phyloP scores from a whole-genome alignment of 148 eudicot species.

The Vaccinium darrowii region DNA sequence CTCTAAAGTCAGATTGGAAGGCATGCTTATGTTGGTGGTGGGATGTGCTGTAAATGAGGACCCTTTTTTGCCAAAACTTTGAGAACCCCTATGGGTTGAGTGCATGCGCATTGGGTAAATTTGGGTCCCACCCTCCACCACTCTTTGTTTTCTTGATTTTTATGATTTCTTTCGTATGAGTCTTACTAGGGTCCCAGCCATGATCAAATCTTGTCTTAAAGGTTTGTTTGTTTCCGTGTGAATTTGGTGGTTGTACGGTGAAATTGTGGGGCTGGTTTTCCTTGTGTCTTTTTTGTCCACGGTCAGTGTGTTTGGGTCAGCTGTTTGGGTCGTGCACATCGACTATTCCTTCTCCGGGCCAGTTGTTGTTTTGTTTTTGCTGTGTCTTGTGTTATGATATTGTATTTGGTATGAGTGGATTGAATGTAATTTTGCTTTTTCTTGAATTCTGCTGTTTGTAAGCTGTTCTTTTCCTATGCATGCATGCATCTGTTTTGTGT shows the following conservation, averaged over 20 bases:
- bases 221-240: conserved; percentile 14
- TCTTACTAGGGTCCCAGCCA: conserved; percentile 9
- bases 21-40: conserved; percentile 39
- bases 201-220: conserved; percentile 15
- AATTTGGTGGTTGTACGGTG: conserved; percentile 6
- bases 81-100: conserved; percentile 25
- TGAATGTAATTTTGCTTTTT: not conserved
- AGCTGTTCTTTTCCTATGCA: not conserved
- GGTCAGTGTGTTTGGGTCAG: too few species aligned
- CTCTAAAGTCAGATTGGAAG: conserved; percentile 30
- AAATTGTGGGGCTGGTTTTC: not conserved
- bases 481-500: not conserved
- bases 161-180: not conserved
- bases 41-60: conserved; percentile 33
- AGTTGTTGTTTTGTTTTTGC: not conserved
- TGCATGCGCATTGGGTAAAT: conserved; percentile 61
- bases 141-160: conserved; percentile 14
- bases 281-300: not conserved
- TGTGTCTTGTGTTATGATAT: not conserved
- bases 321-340: too few species aligned
- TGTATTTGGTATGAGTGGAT: not conserved
- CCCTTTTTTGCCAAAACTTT: conserved; percentile 23
- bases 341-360: not conserved
- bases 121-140: conserved; percentile 44
- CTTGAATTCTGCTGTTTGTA: not conserved